phyloP scores from a whole-genome alignment of 2,329 filamentous ascomycete genomes.

The Knoxdaviesia capensis region DNA sequence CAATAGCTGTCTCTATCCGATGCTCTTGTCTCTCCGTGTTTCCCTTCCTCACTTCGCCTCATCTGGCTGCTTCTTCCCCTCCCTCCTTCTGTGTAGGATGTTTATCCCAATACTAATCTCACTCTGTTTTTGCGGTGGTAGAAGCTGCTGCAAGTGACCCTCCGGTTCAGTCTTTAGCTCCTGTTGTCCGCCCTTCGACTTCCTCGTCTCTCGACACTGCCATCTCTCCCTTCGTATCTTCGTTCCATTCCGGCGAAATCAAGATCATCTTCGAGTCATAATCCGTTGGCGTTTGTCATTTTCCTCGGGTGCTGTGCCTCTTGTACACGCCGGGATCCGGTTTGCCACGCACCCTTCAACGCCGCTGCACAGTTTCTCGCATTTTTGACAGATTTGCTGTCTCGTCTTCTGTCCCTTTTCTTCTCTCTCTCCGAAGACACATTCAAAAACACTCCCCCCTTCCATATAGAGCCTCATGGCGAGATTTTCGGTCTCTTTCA shows the following conservation, averaged over 20 bases:
- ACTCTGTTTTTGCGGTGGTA: too few relatives aligned
- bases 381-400: not conserved
- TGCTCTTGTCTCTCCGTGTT: too few relatives aligned
- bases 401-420: not conserved
- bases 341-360: not conserved
- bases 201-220: too few relatives aligned
- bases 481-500: constrained; percentile 39
- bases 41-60: too few relatives aligned
- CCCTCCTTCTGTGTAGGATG: too few relatives aligned
- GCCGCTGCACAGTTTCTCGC: not conserved
- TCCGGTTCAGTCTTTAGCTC: too few relatives aligned
- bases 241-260: not conserved
- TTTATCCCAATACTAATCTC: too few relatives aligned
- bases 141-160: too few relatives aligned
- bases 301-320: not conserved
- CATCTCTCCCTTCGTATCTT: not conserved
- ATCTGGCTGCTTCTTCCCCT: too few relatives aligned
- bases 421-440: constrained; percentile 3
- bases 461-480: constrained; percentile 26
- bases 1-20: too few relatives aligned
- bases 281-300: not conserved
- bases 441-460: constrained; percentile 6
- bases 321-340: too few relatives aligned
- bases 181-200: too few relatives aligned
- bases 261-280: not conserved